Base-by-base conservation (phyloP, 1,139 yeast genomes). In the Candida smagusa region DNA sequence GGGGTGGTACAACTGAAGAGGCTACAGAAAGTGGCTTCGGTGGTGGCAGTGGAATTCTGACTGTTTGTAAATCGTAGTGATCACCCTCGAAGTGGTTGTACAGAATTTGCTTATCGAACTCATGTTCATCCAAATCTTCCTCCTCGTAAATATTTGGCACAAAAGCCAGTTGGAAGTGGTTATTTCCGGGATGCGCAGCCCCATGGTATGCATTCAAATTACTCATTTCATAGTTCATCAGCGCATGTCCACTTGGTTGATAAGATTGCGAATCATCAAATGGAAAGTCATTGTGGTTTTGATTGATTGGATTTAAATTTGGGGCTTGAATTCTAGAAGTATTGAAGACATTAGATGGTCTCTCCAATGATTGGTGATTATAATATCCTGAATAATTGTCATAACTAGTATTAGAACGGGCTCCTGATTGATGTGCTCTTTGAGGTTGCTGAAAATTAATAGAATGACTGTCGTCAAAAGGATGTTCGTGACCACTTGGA, bases 131-230 rank as follows among this genome's bases (percentile, higher is more conserved):
- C 28, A 63, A 67, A 40, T 68, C 73, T 24, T 65, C 69, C 22
- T 62, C 71, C 28, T 65, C 72, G 43, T 71, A 69, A 12, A 62
- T 71, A 44, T 69, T 68, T n/a, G 76, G 74, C 5, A 69, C 75
- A 44, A 71, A 71, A 6, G 76, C 67, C 46, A 68, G 72, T 40
- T 57, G 55, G 43, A 57, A 65, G 34, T 49, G 54, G 28, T 32
- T 36, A 11, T 28, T 35, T 2, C 30, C 29, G 4, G 12, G 29
- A 30, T 35, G 37, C 6, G 33, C 33, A 13, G 33, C 38, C 7
- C 40, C 40, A 8, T 25, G 33, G 32, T 40, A 40, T 4, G 37
- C 35, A 16, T 38, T 28, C 37, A 44, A 30, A 35, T 46, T 38
- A 24, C 42, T 40, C 49, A 48, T 42, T 26, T 48, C 52, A 28